Evolutionary conservation across 441 rosid species (phyloP), one percentile per base, ranked within the genome.

Genomic region (Syzygium syzygioides): DNA sequence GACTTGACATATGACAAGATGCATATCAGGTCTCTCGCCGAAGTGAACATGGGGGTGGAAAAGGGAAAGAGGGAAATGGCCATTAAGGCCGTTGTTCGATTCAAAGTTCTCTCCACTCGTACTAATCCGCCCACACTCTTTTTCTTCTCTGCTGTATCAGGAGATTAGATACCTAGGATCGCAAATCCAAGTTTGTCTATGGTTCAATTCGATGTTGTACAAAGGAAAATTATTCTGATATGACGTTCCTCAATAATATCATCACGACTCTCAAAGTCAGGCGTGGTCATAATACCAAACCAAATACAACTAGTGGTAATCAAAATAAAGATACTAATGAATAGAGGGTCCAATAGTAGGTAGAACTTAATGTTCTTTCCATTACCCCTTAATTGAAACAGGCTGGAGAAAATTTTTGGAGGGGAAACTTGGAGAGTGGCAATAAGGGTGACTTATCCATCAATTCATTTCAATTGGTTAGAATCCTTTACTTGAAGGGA

Each of bases 161-260:
- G n/a, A n/a, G n/a, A n/a, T n/a, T n/a, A n/a, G n/a, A n/a, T n/a
- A n/a, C n/a, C 34, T 32, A 32, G 34, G 34, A 56, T 9, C 23
- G 26, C 60, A 56, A 23, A 56, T 23, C 13, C 60, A 56, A 56
- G 5, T 56, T 56, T 56, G 60, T 56, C 13, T 56, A 56, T 23
- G 60, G 28, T 56, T 56, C 2, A 23, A 56, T 56, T 56, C 2
- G 0, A 57, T 25, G 60, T 57, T 25, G 62, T 57, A 57, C 25
- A 57, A 0, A 25, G 25, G 25, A 57, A 4, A 57, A 57, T 57
- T 57, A 57, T 57, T 57, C 10, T 0, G 6, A 57, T 57, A 57
- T 23, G 12, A 0, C 12, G 5, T 9, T 56, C 28, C 5, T 23
- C 28, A 23, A 1, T 56, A 56, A 20, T 3, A 56, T 23, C 28